Evolutionary conservation across 352 stramenopile species (phyloP).

Genomic region (Globisporangium irregulare): DNA sequence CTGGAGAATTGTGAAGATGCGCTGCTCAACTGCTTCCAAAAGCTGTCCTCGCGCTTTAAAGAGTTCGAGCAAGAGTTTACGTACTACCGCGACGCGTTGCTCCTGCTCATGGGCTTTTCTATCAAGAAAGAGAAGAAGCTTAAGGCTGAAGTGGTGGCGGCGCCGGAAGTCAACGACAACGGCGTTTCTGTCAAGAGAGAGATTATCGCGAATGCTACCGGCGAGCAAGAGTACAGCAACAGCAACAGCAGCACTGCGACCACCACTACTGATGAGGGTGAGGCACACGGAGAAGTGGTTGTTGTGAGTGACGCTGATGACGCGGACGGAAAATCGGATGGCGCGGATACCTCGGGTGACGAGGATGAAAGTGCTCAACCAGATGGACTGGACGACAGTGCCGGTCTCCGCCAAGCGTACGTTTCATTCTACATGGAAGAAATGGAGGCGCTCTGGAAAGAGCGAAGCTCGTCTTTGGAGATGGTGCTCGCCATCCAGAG

Average conservation of each 20-base stretch:
- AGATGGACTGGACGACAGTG: constrained; percentile 38
- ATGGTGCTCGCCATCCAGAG: constrained; percentile 73
- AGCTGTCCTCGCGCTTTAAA: constrained; percentile 57
- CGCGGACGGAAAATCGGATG: constrained; percentile 10
- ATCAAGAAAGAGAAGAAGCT: constrained; percentile 10
- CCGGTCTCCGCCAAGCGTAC: constrained; percentile 59
- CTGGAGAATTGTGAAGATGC: constrained; percentile 71
- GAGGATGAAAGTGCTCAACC: background rate
- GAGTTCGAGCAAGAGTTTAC: constrained; percentile 79
- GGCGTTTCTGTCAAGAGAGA: constrained; percentile 45
- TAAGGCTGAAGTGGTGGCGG: constrained; percentile 19
- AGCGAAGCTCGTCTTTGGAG: constrained; percentile 70
- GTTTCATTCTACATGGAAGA: constrained; percentile 79
- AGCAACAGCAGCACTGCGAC: background rate
- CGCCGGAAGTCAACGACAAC: constrained; percentile 22
- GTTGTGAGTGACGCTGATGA: constrained; percentile 2
- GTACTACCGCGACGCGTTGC: constrained; percentile 68
- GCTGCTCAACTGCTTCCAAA: constrained; percentile 58
- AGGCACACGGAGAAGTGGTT: background rate
- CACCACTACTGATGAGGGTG: background rate
- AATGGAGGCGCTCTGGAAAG: constrained; percentile 80
- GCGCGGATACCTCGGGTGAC: constrained; percentile 5
- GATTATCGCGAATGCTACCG: constrained; percentile 25
- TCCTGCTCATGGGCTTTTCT: constrained; percentile 34
- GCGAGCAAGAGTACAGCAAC: background rate